Evolutionary conservation across 768 basidiomycete genomes (phyloP).

Genomic region (Rubroboletus satanas): DNA sequence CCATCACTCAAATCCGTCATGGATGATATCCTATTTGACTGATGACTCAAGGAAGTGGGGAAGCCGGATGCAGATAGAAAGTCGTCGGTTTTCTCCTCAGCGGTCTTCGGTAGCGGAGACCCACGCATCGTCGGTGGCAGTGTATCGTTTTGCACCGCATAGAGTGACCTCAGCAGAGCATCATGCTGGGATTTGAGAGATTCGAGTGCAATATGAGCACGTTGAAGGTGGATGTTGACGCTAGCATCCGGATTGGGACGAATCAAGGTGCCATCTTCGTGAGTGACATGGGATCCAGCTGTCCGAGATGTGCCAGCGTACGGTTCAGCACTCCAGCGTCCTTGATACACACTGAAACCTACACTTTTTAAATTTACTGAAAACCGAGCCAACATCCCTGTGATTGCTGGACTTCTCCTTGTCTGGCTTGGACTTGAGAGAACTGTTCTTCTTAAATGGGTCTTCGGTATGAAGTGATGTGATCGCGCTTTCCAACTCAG

Average conservation of each 20-base stretch:
- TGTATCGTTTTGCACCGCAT: conserved; percentile 32
- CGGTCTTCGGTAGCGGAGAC: conserved; percentile 41
- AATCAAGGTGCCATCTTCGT: conserved; percentile 29
- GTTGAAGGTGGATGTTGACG: conserved; percentile 34
- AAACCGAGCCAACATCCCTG: conserved; percentile 35
- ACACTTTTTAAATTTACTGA: conserved; percentile 65
- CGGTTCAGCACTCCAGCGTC: not conserved
- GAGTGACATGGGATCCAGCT: conserved; percentile 21
- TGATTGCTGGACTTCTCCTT: conserved; percentile 42
- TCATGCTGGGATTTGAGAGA: conserved; percentile 59
- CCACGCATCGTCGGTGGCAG: conserved; percentile 20
- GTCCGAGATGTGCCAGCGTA: not conserved
- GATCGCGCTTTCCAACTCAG: conserved; percentile 55
- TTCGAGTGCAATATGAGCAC: conserved; percentile 45
- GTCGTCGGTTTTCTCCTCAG: conserved; percentile 45
- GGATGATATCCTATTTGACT: conserved; percentile 44
- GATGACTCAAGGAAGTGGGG: conserved; percentile 30
- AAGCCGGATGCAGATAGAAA: conserved; percentile 21
- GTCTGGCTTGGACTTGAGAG: conserved; percentile 36
- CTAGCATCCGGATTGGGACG: conserved; percentile 17
- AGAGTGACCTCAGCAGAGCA: conserved; percentile 43
- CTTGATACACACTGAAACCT: conserved; percentile 15
- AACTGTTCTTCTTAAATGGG: conserved; percentile 34
- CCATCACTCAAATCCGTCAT: conserved; percentile 49
- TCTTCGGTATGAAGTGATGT: conserved; percentile 39